Evolutionary conservation across 805 yeast genomes (phyloP).

Genomic region (Ogataea populi-albae): DNA sequence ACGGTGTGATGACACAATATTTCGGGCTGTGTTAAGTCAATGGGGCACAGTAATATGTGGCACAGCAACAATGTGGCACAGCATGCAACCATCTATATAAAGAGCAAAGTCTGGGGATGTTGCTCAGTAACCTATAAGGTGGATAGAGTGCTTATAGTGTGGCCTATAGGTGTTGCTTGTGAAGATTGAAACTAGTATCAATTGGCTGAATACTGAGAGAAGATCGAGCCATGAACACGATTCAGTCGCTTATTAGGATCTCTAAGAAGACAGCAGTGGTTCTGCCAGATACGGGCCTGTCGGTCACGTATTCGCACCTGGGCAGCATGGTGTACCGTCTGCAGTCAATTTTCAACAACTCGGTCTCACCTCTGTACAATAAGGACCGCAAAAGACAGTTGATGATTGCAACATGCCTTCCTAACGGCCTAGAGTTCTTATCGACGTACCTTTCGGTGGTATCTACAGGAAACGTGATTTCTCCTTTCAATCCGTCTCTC

Average conservation of each 20-base stretch:
- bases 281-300: slow-evolving; percentile 44
- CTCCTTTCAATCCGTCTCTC: slow-evolving; percentile 66
- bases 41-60: too few relatives aligned
- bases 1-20: too few relatives aligned
- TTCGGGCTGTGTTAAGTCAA: too few relatives aligned
- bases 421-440: slow-evolving; percentile 59
- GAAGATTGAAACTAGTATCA: too few relatives aligned
- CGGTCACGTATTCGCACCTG: slow-evolving; percentile 43
- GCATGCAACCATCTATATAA: too few relatives aligned
- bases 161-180: too few relatives aligned
- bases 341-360: slow-evolving; percentile 43
- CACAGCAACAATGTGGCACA: too few relatives aligned
- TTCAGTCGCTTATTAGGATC: slow-evolving; percentile 20
- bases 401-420: slow-evolving; percentile 57
- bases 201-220: too few relatives aligned
- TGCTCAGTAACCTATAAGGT: too few relatives aligned
- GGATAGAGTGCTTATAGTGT: too few relatives aligned
- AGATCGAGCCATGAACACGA: too few relatives aligned
- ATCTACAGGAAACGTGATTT: slow-evolving; percentile 55
- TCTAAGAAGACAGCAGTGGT: slow-evolving; percentile 41
- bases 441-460: slow-evolving; percentile 56
- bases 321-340: slow-evolving; percentile 45
- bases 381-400: slow-evolving; percentile 34
- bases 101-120: too few relatives aligned
- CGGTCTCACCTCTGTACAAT: slow-evolving; percentile 40